These are phyloP conservation scores for Lactarius vividus DNA, from an alignment of 768 basidiomycete genomes.

Conservation along the genomic window DNA sequence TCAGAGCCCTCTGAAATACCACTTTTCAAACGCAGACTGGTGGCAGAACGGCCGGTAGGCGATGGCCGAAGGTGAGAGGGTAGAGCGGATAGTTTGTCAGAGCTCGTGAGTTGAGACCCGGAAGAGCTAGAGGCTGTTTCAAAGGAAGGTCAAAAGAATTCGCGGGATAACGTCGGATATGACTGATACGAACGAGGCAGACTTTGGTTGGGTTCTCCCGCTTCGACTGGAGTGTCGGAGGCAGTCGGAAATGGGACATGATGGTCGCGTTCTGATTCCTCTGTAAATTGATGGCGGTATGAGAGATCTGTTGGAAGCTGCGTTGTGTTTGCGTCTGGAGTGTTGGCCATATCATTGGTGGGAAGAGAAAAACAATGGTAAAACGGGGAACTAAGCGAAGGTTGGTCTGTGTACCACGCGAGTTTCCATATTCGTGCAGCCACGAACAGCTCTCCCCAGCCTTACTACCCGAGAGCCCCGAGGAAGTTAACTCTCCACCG, in stretches of 20 bases:
- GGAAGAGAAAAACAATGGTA: neutral
- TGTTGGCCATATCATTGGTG: constrained; percentile 1
- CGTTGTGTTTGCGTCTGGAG: neutral
- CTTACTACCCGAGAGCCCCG: too few species aligned
- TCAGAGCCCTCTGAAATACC: constrained; percentile 42
- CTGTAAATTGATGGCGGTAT: constrained; percentile 9
- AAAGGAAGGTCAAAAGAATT: neutral
- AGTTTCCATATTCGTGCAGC: constrained; percentile 21
- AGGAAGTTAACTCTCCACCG: neutral
- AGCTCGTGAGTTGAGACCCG: constrained; percentile 38
- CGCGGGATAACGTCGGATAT: neutral
- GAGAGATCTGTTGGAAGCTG: neutral
- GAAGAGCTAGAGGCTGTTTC: constrained; percentile 31
- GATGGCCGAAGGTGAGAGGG: constrained; percentile 36
- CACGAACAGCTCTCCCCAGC: constrained; percentile 5
- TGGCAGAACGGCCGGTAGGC: constrained; percentile 32
- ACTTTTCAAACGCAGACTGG: constrained; percentile 33
- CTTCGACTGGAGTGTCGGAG: neutral
- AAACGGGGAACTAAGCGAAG: neutral
- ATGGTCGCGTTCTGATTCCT: constrained; percentile 1
- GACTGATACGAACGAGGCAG: constrained; percentile 2
- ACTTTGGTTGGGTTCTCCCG: neutral
- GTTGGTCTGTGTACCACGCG: neutral
- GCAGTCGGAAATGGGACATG: neutral
- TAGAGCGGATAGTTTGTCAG: constrained; percentile 46